These are phyloP conservation scores for Phyllosticta paracitricarpa DNA, from an alignment of 2,329 filamentous ascomycete species.

Conservation along the genomic window DNA sequence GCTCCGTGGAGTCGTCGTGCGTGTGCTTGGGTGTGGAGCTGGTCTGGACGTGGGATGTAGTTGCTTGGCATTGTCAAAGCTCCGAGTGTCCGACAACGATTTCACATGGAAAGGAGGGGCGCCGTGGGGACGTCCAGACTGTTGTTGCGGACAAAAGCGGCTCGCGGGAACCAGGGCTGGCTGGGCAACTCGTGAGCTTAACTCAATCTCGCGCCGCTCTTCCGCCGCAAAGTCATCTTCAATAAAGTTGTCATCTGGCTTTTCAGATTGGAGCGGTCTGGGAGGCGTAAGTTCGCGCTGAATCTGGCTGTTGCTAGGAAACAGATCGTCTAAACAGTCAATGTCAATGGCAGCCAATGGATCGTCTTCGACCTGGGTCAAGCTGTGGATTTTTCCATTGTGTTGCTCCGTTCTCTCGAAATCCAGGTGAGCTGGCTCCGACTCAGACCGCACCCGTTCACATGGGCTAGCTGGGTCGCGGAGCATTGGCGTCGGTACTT, in stretches of 20 bases:
- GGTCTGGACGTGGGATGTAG: not conserved
- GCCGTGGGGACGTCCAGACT: not conserved
- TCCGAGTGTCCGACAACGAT: not conserved
- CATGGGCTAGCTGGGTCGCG: conserved; percentile 7
- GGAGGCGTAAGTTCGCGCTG: not conserved
- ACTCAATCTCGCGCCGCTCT: not conserved
- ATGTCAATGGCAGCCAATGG: not conserved
- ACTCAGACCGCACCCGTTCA: not conserved
- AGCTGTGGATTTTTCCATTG: not conserved
- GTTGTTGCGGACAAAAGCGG: not conserved
- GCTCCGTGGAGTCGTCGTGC: not conserved
- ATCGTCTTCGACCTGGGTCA: not conserved
- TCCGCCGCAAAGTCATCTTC: not conserved
- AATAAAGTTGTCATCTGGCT: not conserved
- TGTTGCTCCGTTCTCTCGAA: not conserved
- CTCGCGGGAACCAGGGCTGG: not conserved
- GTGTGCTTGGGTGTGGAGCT: not conserved
- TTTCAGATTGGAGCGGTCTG: not conserved
- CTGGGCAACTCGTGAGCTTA: not conserved
- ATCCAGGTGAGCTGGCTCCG: not conserved
- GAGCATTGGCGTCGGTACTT: conserved; percentile 17
- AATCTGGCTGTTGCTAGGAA: not conserved
- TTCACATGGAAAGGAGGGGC: not conserved
- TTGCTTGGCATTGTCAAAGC: not conserved
- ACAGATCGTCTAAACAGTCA: not conserved